These are phyloP conservation scores for Podila horticola DNA, from an alignment of 192 early-diverging fungal species.

Conservation along the genomic window DNA sequence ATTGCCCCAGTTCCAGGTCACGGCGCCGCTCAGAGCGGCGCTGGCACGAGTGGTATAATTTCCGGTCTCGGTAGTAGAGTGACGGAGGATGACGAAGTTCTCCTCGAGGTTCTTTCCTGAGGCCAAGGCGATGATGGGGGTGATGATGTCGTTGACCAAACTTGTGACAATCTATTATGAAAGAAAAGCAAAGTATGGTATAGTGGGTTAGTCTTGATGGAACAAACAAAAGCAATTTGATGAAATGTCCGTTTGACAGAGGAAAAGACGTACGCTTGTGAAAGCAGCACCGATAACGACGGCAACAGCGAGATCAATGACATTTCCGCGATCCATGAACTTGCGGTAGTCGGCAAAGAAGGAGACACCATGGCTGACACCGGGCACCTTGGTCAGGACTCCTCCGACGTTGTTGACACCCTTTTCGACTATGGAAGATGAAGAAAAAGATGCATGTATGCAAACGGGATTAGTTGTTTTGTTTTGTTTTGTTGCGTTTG, in stretches of 20 bases:
- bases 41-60: conserved; percentile 12
- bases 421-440: conserved; percentile 35
- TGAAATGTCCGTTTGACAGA: conserved; percentile 21
- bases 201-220: neutral
- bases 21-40: conserved; percentile 45
- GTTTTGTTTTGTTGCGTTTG: neutral
- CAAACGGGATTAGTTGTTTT: neutral
- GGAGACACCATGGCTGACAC: conserved; percentile 56
- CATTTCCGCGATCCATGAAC: conserved; percentile 67
- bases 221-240: conserved; percentile 10
- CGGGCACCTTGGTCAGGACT: conserved; percentile 29
- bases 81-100: conserved; percentile 53
- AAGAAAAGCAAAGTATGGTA: neutral
- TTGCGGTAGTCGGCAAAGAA: conserved; percentile 65
- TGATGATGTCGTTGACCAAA: conserved; percentile 66
- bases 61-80: conserved; percentile 32
- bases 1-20: conserved; percentile 70
- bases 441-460: neutral
- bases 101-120: conserved; percentile 59
- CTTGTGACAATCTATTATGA: conserved; percentile 38
- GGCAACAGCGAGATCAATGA: conserved; percentile 74
- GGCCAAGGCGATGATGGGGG: conserved; percentile 70
- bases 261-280: conserved; percentile 40
- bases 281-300: conserved; percentile 68
- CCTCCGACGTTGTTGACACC: conserved; percentile 39